These are phyloP conservation scores for Gnaphalium uliginosum DNA, from an alignment of 129 eudicot genomes.

Conservation along the genomic window DNA sequence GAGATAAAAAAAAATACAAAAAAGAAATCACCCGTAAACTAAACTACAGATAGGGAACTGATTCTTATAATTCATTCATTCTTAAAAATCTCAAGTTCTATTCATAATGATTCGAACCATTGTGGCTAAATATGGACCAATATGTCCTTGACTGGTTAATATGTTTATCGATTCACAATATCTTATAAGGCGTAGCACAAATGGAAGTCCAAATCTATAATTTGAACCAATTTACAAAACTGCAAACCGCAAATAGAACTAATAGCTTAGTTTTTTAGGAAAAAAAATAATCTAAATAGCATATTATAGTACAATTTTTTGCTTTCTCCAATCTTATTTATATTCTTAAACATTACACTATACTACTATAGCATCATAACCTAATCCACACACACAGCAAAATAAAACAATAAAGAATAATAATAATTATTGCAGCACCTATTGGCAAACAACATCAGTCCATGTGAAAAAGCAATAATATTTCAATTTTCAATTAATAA, in stretches of 20 bases:
- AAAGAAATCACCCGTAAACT: background rate
- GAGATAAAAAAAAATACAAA: background rate
- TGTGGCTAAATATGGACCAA: background rate
- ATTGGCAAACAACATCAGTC: slow-evolving; percentile 18
- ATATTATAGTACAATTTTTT: background rate
- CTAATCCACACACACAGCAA: background rate
- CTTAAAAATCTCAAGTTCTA: background rate
- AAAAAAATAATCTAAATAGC: background rate
- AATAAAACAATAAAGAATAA: background rate
- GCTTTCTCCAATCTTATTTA: slow-evolving; percentile 7
- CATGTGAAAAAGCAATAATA: background rate
- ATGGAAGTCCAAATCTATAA: background rate
- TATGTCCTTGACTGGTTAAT: background rate
- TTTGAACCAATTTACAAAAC: background rate
- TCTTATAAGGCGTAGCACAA: background rate
- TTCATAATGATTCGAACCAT: background rate
- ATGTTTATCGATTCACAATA: background rate
- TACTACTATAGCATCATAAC: background rate
- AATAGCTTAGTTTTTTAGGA: too few relatives aligned
- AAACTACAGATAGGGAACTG: background rate
- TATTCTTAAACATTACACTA: slow-evolving; percentile 9
- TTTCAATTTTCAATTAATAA: background rate
- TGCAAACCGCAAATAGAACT: background rate
- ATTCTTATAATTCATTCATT: background rate
- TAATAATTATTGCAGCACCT: background rate